A percentile compares a stretch with the other conserved stretches of the same genome.
These are phyloP conservation scores for Cyberlindnera maritima DNA, from an alignment of 805 yeast species.

Conservation along the genomic window DNA sequence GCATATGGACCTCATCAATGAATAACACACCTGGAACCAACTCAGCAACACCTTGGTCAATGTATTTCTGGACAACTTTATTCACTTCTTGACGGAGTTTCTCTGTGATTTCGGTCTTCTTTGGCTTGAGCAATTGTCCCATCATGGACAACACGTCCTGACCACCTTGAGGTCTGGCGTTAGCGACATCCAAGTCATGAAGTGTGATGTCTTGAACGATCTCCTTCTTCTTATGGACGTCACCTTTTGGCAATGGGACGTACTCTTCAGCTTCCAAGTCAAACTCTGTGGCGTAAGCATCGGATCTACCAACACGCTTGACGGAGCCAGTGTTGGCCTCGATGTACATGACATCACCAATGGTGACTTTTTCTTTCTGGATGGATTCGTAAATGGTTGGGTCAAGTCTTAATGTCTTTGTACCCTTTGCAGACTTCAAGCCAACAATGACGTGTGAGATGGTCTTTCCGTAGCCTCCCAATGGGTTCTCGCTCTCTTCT, in stretches of 20 bases:
- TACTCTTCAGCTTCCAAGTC: conserved; percentile 98
- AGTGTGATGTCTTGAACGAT: conserved; percentile 96
- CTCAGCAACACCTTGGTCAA: conserved; percentile 98
- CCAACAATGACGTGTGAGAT: conserved; percentile 93
- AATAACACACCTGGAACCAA: conserved; percentile 96
- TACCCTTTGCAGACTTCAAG: conserved; percentile 86
- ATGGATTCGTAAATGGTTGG: conserved; percentile 92
- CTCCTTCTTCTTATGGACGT: conserved; percentile 96
- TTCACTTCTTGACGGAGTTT: conserved; percentile 91
- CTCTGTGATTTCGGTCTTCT: conserved; percentile 95
- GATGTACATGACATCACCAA: conserved; percentile 96
- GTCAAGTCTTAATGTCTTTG: conserved; percentile 84
- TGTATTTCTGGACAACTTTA: conserved; percentile 92
- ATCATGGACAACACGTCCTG: conserved; percentile 94
- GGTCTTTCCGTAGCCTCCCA: conserved; percentile 97
- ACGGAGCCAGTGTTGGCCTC: conserved; percentile 98
- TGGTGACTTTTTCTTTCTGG: conserved; percentile 89
- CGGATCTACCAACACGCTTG: conserved; percentile 96
- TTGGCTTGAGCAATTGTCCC: conserved; percentile 96
- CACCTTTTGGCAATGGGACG: conserved; percentile 98
- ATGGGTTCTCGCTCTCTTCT: conserved; percentile 93
- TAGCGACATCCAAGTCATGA: conserved; percentile 95
- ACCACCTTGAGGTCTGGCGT: conserved; percentile 95
- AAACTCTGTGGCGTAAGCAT: conserved; percentile 96
- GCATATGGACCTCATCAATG: conserved; percentile 98